Evolutionary conservation across 345 rosid genomes (phyloP).

Genomic region (Corchorus capsularis): DNA sequence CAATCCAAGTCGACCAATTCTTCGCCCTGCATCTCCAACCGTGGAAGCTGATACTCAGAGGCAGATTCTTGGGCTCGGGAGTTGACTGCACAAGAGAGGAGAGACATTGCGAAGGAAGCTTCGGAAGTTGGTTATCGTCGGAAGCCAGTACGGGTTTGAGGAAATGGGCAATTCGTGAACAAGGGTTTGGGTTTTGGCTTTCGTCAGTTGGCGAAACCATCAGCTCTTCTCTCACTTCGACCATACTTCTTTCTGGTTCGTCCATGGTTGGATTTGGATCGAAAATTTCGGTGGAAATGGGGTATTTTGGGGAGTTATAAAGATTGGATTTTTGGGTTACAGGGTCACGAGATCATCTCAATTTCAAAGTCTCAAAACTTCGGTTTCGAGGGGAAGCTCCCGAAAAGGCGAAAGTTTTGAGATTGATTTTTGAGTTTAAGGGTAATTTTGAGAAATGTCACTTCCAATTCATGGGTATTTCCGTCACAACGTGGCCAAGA

Average conservation of each 20-base stretch:
- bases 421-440: constrained; percentile 8
- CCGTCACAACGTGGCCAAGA: not conserved
- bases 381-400: not conserved
- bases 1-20: constrained; percentile 34
- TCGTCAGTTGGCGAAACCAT: constrained; percentile 26
- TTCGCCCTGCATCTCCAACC: constrained; percentile 28
- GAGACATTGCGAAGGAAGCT: constrained; percentile 15
- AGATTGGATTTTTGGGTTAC: not conserved
- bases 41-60: constrained; percentile 22
- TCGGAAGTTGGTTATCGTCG: not conserved
- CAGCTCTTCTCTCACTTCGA: constrained; percentile 27
- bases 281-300: not conserved
- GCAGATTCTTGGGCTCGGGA: constrained; percentile 21
- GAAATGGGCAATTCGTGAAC: constrained; percentile 28
- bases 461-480: not conserved
- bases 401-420: not conserved
- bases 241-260: constrained; percentile 2
- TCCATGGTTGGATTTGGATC: constrained; percentile 18
- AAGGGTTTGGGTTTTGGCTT: constrained; percentile 21
- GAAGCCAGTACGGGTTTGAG: constrained; percentile 18
- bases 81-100: not conserved
- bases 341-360: not conserved
- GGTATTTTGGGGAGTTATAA: not conserved
- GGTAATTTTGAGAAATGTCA: not conserved
- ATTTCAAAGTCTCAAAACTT: not conserved